A percentile compares a stretch with the other conserved stretches of the same genome.
Evolutionary conservation across 2,329 filamentous ascomycete genomes (phyloP).

Genomic region (Hypocrella siamensis): DNA sequence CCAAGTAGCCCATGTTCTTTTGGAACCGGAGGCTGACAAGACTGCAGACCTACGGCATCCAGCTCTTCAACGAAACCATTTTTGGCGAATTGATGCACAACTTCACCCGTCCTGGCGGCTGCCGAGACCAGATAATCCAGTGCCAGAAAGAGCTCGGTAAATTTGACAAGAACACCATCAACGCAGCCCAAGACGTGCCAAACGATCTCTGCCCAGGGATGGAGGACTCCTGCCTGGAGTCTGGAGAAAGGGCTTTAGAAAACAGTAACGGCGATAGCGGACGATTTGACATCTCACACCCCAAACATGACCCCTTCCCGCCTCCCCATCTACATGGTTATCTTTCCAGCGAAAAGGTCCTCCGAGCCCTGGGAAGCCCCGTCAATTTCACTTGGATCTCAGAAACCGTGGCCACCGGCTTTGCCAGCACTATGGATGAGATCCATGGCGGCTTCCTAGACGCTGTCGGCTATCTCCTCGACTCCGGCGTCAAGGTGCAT

Average conservation of each 20-base stretch:
- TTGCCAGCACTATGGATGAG: constrained; percentile 46
- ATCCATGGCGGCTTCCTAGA: constrained; percentile 31
- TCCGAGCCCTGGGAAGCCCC: constrained; percentile 43
- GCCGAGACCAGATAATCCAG: constrained; percentile 31
- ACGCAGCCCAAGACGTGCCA: constrained; percentile 13
- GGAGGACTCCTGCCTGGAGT: constrained; percentile 32
- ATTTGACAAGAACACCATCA: constrained; percentile 32
- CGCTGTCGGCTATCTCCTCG: constrained; percentile 42
- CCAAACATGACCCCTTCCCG: constrained; percentile 43
- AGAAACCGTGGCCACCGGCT: constrained; percentile 28
- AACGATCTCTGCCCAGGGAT: constrained; percentile 24
- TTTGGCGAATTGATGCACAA: constrained; percentile 13
- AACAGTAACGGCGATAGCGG: constrained; percentile 26
- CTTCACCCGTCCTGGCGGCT: constrained; percentile 25
- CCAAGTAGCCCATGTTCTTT: too few species aligned
- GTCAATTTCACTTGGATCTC: constrained; percentile 37
- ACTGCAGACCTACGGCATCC: constrained; percentile 35
- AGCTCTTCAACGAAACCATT: constrained; percentile 33
- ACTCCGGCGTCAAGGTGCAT: constrained; percentile 50
- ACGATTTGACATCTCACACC: constrained; percentile 45
- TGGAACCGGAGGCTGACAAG: not conserved
- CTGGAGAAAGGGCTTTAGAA: constrained; percentile 40
- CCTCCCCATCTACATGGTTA: constrained; percentile 44
- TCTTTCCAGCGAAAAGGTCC: constrained; percentile 40
- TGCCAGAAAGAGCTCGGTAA: constrained; percentile 34